Evolutionary conservation across 345 rosid genomes (phyloP), one percentile per base, ranked within the genome.

Genomic region (Heritiera fomes): DNA sequence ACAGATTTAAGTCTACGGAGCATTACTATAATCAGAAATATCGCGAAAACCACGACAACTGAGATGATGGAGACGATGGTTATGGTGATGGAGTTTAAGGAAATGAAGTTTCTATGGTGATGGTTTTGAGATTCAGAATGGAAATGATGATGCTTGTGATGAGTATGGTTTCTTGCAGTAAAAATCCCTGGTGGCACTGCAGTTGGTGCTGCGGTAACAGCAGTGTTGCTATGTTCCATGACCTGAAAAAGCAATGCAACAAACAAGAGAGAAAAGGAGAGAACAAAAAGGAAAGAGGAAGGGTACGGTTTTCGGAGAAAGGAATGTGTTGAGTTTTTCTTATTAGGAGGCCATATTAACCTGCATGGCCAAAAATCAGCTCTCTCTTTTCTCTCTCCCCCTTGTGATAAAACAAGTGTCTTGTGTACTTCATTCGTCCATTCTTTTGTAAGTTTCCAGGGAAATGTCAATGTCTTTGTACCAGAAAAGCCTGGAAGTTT

Each of bases 401-500:
- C 80, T 78, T 62, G 80, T 78, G 84, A 75, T 69, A 73, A 23
- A 61, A 75, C 10, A 77, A 71, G 63, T 56, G 73, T 53, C 30
- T 64, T 58, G 53, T 76, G 82, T 74, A 77, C 88, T 80, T 80
- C 67, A 18, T 87, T 80, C 86, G 90, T 87, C 91, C 65, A 70
- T 75, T 86, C 75, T 75, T 63, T 66, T 85, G 90, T 82, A 49
- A 81, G 82, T 84, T 67, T 76, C 79, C 3, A 60, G 75, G 77
- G 91, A 84, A 77, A 55, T 45, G 93, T 91, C 88, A 75, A 49
- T 87, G 71, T 91, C 92, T 68, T 41, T 78, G 83, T 15, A 73
- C 71, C 81, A 80, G 73, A 77, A 81, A 77, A 67, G 28, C 0
- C 81, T 76, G 87, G 86, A 82, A 82, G 78, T 65, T 79, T 84